Evolutionary conservation across 805 yeast species (phyloP), one percentile per base, ranked within the genome.

Genomic region (Sporopachydermia lactativora): DNA sequence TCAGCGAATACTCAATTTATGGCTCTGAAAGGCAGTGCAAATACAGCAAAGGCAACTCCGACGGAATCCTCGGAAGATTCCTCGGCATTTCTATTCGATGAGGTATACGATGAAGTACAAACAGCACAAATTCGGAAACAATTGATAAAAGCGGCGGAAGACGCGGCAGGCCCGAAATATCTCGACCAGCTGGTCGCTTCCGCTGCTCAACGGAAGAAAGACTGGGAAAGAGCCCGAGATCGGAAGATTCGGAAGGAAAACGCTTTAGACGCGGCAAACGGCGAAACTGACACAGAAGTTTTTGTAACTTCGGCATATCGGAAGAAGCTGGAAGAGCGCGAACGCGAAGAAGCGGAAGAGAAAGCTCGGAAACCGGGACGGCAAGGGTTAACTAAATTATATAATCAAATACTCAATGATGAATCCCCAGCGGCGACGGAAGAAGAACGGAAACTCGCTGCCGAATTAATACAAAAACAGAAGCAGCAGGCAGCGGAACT

Each of bases 261-360:
- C 5, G 60, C 31, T 24, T 8, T 8, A 8, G n/a, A n/a, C n/a
- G 61, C 60, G 19, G 42, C 52, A 15, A 73, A 68, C 43, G 65
- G 64, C 3, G 58, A 47, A 38, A 55, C 51, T 3, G 66, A 54
- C 15, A 65, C 60, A 38, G 70, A 68, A 38, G 62, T 54, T 17
- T 75, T 73, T 54, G 68, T 72, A 5, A 67, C 77, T 1, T 52
- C 60, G 1, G 66, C 68, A 0, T 76, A 74, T 49, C 61, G 62
- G 47, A 52, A 52, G 35, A 60, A 60, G 41, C 62, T 61, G 45
- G 55, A 56, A 34, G 61, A 53, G 37, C 42, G 55, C 16, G 36
- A 45, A 40, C 37, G 42, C 38, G 42, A 42, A 11, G 40, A 44
- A 18, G 37, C 18, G 15, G 49, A 48, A 13, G 38, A 39, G 15